Evolutionary conservation across 2,329 filamentous ascomycete genomes (phyloP), one percentile per base, ranked within the genome.

Genomic region (Phaeoacremonium minimum): DNA sequence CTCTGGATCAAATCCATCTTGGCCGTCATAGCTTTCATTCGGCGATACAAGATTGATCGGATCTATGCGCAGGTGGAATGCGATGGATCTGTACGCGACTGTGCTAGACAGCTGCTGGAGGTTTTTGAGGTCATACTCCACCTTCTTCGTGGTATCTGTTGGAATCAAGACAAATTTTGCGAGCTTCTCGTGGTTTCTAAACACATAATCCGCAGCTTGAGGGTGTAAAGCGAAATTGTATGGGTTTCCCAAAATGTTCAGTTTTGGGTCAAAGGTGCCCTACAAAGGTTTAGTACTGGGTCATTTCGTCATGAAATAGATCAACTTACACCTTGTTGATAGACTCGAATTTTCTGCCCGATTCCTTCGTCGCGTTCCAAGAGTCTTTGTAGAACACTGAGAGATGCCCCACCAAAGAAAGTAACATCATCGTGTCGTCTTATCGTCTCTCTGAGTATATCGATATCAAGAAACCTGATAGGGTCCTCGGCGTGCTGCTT

Each of bases 221-320:
- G 38, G 34, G 28, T 43, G 37, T 3, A 43, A 30, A 15, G 41
- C 38, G 15, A 43, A 43, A 20, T 43, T 43, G 28, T 40, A 38
- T 20, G 41, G 41, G 8, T 43, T 43, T n/a, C 41, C 41, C n/a
- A 43, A 35, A 9, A 43, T 43, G 16, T 43, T 43, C 18, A 43
- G 34, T 8, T 30, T 33, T 4, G 38, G 31, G 37, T 43, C 33
- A 19, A 43, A 43, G 2, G 41, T 43, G 3, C 41, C 41, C 35
- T 37, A 12, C 20, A 18, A 4, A 6, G 14, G 6, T 16, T 32
- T 18, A 32, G 30, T 18, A 5, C 15, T 14, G n/a, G 13, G 6
- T 17, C 2, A 32, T 8, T 6, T 15, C 8, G 20, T 28, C 7
- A n/a, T n/a, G n/a, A n/a, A n/a, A n/a, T n/a, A n/a, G n/a, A n/a